Evolutionary conservation across 176 grass and related monocot species (phyloP), one percentile per base, ranked within the genome.

Genomic region (Lolium rigidum): DNA sequence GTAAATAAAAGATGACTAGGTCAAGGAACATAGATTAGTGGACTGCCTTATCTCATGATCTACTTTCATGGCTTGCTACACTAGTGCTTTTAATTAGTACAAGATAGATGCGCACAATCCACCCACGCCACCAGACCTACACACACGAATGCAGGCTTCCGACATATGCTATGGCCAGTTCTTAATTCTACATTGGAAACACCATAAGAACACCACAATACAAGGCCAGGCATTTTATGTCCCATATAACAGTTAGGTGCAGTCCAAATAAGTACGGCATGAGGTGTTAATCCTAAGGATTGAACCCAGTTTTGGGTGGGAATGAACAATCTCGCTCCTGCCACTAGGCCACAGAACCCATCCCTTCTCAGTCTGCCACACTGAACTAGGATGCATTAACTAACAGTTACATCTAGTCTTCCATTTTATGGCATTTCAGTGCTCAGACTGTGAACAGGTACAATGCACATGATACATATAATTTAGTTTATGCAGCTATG

Each of bases 31-130:
- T 26, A 75, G 3, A 52, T 28, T 52, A 28, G 72, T 75, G 22
- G 72, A 6, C 14, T 17, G 25, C 73, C 49, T 38, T 52, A 56
- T 56, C 51, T 38, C 26, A 57, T 31, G 17, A 13, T 4, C 37
- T 78, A 56, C 18, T 80, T 49, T 57, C 22, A 57, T 72, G 35
- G 2, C 63, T 71, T 83, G 16, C 50, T 81, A 71, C 31, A 35
- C 31, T 35, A 35, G 31, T 35, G 31, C 25, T 74, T 74, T 74
- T 74, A 13, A 21, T 50, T 21, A 47, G 22, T 50, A 50, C 6
- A 74, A 50, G 44, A 50, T 26, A 74, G 14, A 74, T 1, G 13
- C 70, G 50, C 11, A 74, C 44, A 26, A 73, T n/a, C 64, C 21
- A 14, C n/a, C 48, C 70, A 49, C 21, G 12, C 44, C 12, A 74